A percentile compares a stretch with the other conserved stretches of the same genome.
These are phyloP conservation scores for Pseudogymnoascus sp. DNA, from an alignment of 2,329 filamentous ascomycete species.

Conservation along the genomic window DNA sequence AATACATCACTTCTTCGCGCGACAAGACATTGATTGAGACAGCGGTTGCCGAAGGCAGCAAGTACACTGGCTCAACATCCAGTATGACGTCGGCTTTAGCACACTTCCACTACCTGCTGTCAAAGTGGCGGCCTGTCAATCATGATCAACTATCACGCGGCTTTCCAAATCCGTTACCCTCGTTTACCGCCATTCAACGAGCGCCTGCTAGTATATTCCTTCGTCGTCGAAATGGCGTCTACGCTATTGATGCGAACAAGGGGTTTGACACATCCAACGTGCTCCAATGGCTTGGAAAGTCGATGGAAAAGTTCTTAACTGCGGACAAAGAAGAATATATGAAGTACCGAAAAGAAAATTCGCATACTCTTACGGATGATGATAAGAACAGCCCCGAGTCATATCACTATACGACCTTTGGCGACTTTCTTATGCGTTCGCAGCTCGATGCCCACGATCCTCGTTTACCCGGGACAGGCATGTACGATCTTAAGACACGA, in stretches of 20 bases:
- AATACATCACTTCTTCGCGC: conserved; percentile 86
- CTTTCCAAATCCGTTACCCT: conserved; percentile 53
- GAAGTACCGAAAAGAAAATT: conserved; percentile 64
- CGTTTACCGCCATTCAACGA: conserved; percentile 65
- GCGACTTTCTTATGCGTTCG: conserved; percentile 88
- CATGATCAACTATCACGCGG: conserved; percentile 56
- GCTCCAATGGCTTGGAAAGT: conserved; percentile 85
- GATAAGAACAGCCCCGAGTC: conserved; percentile 66
- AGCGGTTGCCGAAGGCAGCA: conserved; percentile 59
- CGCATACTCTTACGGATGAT: conserved; percentile 62
- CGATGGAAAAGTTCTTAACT: conserved; percentile 92
- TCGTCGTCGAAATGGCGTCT: conserved; percentile 66
- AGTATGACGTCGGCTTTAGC: conserved; percentile 85
- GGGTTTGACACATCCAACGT: conserved; percentile 79
- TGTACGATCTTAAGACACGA: conserved; percentile 94
- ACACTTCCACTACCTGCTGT: conserved; percentile 90
- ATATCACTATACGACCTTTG: conserved; percentile 80
- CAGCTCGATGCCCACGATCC: conserved; percentile 87
- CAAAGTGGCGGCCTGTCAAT: conserved; percentile 69
- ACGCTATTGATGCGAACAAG: conserved; percentile 95
- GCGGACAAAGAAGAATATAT: conserved; percentile 76
- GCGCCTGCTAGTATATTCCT: conserved; percentile 76
- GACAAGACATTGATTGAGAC: conserved; percentile 65
- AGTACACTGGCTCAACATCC: conserved; percentile 90
- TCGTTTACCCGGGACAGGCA: conserved; percentile 79